A percentile compares a stretch with the other conserved stretches of the same genome.
These are phyloP conservation scores for Plasmopara muralis DNA, from an alignment of 352 stramenopile species.

Conservation along the genomic window DNA sequence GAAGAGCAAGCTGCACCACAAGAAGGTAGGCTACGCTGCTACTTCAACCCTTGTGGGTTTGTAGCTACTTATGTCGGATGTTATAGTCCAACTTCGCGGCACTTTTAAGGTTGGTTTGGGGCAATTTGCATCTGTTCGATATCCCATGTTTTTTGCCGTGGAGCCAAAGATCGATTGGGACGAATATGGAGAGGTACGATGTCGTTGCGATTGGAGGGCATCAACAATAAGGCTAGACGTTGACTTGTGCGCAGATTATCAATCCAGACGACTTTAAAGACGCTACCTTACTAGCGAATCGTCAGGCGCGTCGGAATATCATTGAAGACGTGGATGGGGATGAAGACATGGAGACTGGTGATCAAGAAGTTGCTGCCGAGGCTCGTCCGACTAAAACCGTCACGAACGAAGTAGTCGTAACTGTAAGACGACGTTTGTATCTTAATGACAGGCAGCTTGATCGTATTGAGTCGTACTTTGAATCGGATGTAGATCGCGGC, in stretches of 20 bases:
- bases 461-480: slow-evolving; percentile 4
- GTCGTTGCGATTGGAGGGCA: neutral
- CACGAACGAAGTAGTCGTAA: slow-evolving; percentile 57
- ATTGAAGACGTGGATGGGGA: slow-evolving; percentile 55
- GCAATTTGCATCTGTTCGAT: slow-evolving; percentile 75
- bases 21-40: slow-evolving; percentile 33
- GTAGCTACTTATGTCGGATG: neutral
- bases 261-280: slow-evolving; percentile 82
- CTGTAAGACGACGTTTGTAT: slow-evolving; percentile 23
- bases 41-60: too few relatives aligned
- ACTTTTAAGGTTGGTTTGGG: slow-evolving; percentile 84
- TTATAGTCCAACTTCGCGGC: slow-evolving; percentile 65
- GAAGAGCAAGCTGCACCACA: slow-evolving; percentile 55
- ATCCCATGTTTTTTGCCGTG: slow-evolving; percentile 85
- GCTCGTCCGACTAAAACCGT: slow-evolving; percentile 78
- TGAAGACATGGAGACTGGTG: slow-evolving; percentile 62
- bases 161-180: slow-evolving; percentile 87
- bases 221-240: neutral
- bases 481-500: slow-evolving; percentile 47
- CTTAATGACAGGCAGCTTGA: neutral
- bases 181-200: slow-evolving; percentile 74
- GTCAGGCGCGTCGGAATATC: slow-evolving; percentile 55
- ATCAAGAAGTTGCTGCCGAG: slow-evolving; percentile 50
- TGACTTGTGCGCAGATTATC: slow-evolving; percentile 45
- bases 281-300: slow-evolving; percentile 48